Percentiles rank a stretch among this genome's conserved stretches.
phyloP scores from a whole-genome alignment of 306 rosid genomes.

The Carpinus viminea region DNA sequence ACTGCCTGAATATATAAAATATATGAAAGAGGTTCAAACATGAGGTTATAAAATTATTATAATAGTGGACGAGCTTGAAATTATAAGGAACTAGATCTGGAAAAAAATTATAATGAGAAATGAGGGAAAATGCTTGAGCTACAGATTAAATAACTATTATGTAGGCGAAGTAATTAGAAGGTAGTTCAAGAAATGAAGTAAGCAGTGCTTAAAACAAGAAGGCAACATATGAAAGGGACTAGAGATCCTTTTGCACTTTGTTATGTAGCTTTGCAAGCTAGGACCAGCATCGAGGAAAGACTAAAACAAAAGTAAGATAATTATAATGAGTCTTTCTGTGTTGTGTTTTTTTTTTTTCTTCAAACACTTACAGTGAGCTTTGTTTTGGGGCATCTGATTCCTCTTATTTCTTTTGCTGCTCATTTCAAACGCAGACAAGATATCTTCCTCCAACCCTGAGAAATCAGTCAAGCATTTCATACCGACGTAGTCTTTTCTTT shows the following conservation, averaged over 20 bases:
- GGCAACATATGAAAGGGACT: neutral
- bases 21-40: neutral
- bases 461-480: neutral
- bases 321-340: neutral
- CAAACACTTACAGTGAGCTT: neutral
- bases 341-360: neutral
- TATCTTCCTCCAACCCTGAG: neutral
- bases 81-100: neutral
- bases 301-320: neutral
- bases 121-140: neutral
- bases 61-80: neutral
- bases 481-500: neutral
- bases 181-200: neutral
- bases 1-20: neutral
- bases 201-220: neutral
- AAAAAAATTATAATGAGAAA: neutral
- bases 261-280: neutral
- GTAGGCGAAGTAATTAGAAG: neutral
- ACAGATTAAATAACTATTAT: neutral
- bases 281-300: neutral
- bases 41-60: neutral
- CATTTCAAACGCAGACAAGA: neutral
- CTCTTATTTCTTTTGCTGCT: neutral
- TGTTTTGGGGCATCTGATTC: neutral
- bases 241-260: neutral